phyloP scores from a whole-genome alignment of 495 filamentous ascomycete genomes.

The Xylaria palmicola region DNA sequence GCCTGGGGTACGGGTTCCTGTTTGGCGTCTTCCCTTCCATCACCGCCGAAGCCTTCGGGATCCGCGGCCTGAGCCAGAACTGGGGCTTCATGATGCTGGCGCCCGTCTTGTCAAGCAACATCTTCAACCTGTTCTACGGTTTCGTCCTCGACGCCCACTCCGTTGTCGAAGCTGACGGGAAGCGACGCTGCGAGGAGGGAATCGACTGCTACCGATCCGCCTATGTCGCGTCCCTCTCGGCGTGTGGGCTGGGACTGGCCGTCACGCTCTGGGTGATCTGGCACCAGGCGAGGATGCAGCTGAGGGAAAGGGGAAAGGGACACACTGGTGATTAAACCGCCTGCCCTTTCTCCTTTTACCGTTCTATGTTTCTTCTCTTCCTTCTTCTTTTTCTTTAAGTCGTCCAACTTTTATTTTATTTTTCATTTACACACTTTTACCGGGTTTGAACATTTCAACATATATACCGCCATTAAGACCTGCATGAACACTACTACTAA shows the following conservation, averaged over 20 bases:
- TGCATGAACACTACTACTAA: too few species aligned
- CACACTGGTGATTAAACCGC: constrained; percentile 14
- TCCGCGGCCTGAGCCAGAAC: constrained; percentile 83
- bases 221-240: constrained; percentile 78
- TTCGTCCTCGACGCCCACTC: constrained; percentile 78
- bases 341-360: not conserved
- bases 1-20: constrained; percentile 88
- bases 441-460: not conserved
- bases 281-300: constrained; percentile 49
- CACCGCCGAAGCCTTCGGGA: constrained; percentile 87
- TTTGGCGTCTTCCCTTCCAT: constrained; percentile 95
- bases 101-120: constrained; percentile 79
- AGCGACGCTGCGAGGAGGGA: constrained; percentile 74
- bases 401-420: too few species aligned
- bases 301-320: constrained; percentile 35
- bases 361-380: not conserved
- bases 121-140: constrained; percentile 91
- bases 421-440: too few species aligned
- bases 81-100: constrained; percentile 94
- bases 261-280: constrained; percentile 77
- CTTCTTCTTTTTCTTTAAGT: not conserved
- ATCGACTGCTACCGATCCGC: constrained; percentile 77
- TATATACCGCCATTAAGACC: not conserved
- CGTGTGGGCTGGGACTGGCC: constrained; percentile 66
- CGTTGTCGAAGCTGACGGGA: constrained; percentile 62